Conservation (phyloP, 176 grass and related monocot genomes). For the Calamus simplicifolius region DNA sequence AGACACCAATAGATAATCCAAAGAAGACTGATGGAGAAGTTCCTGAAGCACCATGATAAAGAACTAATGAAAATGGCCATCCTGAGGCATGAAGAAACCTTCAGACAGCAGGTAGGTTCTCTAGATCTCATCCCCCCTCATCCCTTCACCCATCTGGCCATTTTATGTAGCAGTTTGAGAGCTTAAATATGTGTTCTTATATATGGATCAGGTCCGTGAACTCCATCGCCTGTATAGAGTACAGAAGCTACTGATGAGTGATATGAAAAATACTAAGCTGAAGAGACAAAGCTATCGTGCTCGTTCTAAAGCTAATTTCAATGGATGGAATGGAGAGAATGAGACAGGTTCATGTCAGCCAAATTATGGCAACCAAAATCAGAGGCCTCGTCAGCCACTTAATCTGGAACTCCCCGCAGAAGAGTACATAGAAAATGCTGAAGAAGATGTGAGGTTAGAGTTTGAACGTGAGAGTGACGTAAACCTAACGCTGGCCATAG, state of each 20-base stretch:
- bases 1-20: background rate
- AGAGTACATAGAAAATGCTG: constrained; percentile 41
- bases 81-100: constrained; percentile 80
- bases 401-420: constrained; percentile 37
- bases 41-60: constrained; percentile 35
- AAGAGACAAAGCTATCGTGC: constrained; percentile 27
- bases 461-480: constrained; percentile 46
- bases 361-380: constrained; percentile 24
- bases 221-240: constrained; percentile 70
- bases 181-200: background rate
- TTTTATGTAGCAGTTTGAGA: background rate
- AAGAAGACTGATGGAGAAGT: constrained; percentile 42
- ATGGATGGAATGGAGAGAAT: background rate
- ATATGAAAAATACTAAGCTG: constrained; percentile 41
- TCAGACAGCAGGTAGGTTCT: constrained; percentile 54
- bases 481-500: constrained; percentile 58
- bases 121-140: background rate
- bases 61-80: constrained; percentile 61
- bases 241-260: constrained; percentile 75
- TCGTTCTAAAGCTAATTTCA: constrained; percentile 9
- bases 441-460: constrained; percentile 21
- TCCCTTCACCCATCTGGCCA: background rate
- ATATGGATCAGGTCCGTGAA: constrained; percentile 43
- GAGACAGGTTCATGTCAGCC: background rate
- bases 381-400: constrained; percentile 27